Conservation (phyloP, 2,329 filamentous ascomycete species). For the Penicillium thymicola region DNA sequence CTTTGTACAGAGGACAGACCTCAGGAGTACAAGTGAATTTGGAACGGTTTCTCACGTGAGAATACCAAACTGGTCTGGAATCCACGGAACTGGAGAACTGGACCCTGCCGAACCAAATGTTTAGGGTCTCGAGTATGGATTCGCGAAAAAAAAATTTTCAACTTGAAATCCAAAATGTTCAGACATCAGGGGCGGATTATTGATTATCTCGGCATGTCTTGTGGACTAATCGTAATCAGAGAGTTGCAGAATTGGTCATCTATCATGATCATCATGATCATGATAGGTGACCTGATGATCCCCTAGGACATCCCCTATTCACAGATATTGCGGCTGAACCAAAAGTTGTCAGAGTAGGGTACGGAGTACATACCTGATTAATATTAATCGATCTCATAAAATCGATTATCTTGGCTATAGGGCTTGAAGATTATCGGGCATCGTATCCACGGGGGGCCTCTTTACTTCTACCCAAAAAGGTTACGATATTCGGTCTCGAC, state of each 20-base stretch:
- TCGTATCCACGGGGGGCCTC: conserved; percentile 12
- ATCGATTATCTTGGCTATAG: not conserved
- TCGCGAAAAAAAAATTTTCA: not conserved
- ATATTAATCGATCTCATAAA: not conserved
- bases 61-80: not conserved
- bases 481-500: not conserved
- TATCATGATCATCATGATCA: not conserved
- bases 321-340: not conserved
- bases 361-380: not conserved
- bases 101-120: not conserved
- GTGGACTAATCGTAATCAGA: not conserved
- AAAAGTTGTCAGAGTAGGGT: not conserved
- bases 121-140: not conserved
- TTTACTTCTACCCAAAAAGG: conserved; percentile 8
- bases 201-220: not conserved
- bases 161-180: not conserved
- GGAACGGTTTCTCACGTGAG: not conserved
- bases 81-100: not conserved
- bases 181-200: not conserved
- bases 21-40: not conserved
- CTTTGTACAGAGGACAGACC: not conserved
- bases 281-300: not conserved
- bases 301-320: not conserved
- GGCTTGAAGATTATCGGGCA: not conserved
- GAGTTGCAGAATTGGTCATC: not conserved